These are phyloP conservation scores for Angomonas deanei DNA, from an alignment of 208 protist genomes.

Conservation along the genomic window DNA sequence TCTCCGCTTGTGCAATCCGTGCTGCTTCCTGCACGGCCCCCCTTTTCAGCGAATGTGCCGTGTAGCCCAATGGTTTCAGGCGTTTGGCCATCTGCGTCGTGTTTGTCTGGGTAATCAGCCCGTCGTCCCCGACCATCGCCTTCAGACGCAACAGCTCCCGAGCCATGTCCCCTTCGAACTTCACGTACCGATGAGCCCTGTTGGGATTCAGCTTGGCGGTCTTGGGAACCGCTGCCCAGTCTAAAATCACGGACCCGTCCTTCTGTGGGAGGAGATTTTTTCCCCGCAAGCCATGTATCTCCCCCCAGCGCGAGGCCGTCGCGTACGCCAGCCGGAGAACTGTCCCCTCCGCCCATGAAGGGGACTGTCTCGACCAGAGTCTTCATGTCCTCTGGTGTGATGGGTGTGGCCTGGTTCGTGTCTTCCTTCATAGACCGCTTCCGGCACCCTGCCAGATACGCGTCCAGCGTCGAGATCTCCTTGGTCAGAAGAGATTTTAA, in stretches of 20 bases:
- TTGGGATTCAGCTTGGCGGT: background rate
- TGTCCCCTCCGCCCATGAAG: background rate
- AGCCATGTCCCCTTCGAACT: background rate
- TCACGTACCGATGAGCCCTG: background rate
- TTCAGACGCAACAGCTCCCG: background rate
- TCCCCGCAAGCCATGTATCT: background rate
- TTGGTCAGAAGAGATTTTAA: background rate
- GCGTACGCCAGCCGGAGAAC: background rate
- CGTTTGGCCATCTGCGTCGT: background rate
- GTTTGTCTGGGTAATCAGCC: background rate
- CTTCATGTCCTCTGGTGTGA: background rate
- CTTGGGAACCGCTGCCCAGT: background rate
- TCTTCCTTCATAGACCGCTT: background rate
- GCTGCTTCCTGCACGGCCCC: background rate
- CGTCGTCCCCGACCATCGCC: background rate
- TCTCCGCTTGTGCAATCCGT: background rate
- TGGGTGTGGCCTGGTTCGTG: background rate
- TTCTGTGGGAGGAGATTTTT: background rate
- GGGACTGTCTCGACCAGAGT: background rate
- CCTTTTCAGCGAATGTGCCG: background rate
- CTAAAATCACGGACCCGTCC: background rate
- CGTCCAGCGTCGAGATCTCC: background rate
- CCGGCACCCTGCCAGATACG: background rate
- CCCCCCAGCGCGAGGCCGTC: background rate
- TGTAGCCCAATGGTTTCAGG: background rate